Percentiles rank a stretch among this genome's conserved stretches.
phyloP scores from a whole-genome alignment of 1,284 basidiomycete species.

The Albatrellus sp. region DNA sequence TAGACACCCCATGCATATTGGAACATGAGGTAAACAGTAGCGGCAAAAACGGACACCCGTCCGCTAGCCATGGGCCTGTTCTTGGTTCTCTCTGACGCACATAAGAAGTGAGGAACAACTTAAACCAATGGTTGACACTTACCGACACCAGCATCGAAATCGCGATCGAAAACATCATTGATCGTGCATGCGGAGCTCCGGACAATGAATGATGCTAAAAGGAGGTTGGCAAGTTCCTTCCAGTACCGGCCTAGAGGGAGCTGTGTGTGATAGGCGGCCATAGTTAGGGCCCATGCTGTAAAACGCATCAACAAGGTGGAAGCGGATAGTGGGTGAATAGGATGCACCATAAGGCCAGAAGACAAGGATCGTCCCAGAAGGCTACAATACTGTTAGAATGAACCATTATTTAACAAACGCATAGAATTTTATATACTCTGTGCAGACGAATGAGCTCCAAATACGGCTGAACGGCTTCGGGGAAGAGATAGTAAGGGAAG shows the following conservation, averaged over 20 bases:
- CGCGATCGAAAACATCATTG: conserved; percentile 40
- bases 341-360: conserved; percentile 41
- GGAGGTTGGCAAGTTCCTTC: conserved; percentile 9
- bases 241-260: conserved; percentile 9
- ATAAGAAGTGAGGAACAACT: neutral
- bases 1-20: conserved; percentile 30
- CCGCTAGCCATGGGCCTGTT: conserved; percentile 35
- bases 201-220: conserved; percentile 12
- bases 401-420: neutral
- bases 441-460: conserved; percentile 38
- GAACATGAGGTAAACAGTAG: conserved; percentile 24
- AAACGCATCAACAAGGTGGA: conserved; percentile 29
- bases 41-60: conserved; percentile 29
- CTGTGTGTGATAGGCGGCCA: conserved; percentile 12
- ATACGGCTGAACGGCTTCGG: conserved; percentile 24
- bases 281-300: conserved; percentile 13
- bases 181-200: conserved; percentile 31
- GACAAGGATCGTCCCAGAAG: conserved; percentile 38
- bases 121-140: conserved; percentile 10
- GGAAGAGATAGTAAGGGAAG: conserved; percentile 11
- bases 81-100: conserved; percentile 28
- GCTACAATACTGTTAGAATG: conserved; percentile 16
- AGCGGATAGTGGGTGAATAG: too few relatives aligned
- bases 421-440: conserved; percentile 21
- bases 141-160: conserved; percentile 41